Evolutionary conservation across 345 rosid genomes (phyloP), one percentile per base, ranked within the genome.

Genomic region (Orychophragmus violaceus): DNA sequence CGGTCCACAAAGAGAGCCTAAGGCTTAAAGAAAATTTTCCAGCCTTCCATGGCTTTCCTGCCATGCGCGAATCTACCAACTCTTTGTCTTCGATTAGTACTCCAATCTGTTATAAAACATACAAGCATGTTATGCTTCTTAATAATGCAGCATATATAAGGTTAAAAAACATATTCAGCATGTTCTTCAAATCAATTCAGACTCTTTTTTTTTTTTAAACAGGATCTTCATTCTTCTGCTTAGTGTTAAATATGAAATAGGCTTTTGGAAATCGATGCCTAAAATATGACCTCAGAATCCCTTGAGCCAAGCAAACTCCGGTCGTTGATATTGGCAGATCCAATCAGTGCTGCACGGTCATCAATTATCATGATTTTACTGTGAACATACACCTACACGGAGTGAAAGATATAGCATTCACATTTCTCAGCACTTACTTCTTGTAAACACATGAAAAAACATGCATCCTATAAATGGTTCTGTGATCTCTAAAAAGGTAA

Each of bases 301-400:
- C 99, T 84, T 33, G 99, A 90, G 62, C 99, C 99, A 39, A 94
- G 97, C 69, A 94, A 82, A 82, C 99, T 94, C 66, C 99, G 78
- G 48, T 94, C 99, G 53, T 94, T 94, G 50, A 94, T 88, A 69
- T 90, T 94, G 62, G 99, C 96, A 50, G 99, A 90, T 70, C 99
- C 97, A 74, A 94, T 74, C 77, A 94, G 70, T 17, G 87, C 70
- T 24, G 79, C 74, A 59, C 75, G 70, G 76, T 94, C 99, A 75
- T 90, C 99, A 50, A 90, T 55, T 63, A 94, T 83, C 96, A 94
- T 87, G 79, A 94, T 67, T 77, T 94, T 94, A 79, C 99, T 87
- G 81, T 94, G 99, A 69, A 94, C 97, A 71, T 94, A 94, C 35
- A 94, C 86, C 99, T 90, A 84, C 60, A 77, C 5, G 25, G 50